phyloP scores from a whole-genome alignment of 768 basidiomycete genomes.

The Termitomyces sp. region DNA sequence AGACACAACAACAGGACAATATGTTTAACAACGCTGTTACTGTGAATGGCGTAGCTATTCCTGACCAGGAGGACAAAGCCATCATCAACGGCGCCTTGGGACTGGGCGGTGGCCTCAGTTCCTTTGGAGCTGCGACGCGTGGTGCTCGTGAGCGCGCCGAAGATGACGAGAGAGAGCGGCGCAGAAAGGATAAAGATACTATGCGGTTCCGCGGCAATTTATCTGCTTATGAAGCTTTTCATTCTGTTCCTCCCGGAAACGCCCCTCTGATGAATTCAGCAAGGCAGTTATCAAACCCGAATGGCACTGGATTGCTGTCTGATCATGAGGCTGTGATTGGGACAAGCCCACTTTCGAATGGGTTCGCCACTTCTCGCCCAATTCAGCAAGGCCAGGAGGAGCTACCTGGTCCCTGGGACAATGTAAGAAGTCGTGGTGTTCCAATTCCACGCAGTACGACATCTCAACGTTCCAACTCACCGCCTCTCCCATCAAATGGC shows the following conservation, averaged over 20 bases:
- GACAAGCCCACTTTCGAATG: constrained; percentile 16
- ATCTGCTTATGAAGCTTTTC: constrained; percentile 73
- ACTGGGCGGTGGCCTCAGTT: constrained; percentile 15
- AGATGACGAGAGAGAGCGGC: constrained; percentile 52
- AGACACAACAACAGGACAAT: constrained; percentile 16
- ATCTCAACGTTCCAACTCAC: constrained; percentile 32
- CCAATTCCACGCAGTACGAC: constrained; percentile 14
- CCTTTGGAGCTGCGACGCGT: constrained; percentile 27
- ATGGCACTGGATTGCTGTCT: constrained; percentile 13
- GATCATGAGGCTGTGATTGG: constrained; percentile 11
- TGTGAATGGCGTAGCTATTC: constrained; percentile 10
- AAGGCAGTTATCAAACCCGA: constrained; percentile 28
- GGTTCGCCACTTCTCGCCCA: constrained; percentile 10
- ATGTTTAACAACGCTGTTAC: constrained; percentile 1
- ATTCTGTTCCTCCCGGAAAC: constrained; percentile 42
- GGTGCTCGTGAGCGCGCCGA: constrained; percentile 59
- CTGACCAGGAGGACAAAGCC: constrained; percentile 38
- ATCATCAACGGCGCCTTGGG: constrained; percentile 25
- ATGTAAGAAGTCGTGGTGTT: constrained; percentile 16
- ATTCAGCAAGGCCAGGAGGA: constrained; percentile 22
- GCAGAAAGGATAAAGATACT: constrained; percentile 44
- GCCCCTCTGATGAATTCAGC: constrained; percentile 15
- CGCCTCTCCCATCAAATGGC: constrained; percentile 12
- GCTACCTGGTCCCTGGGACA: constrained; percentile 41
- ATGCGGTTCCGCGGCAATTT: constrained; percentile 36